A percentile compares a stretch with the other conserved stretches of the same genome.
These are phyloP conservation scores for Ophiostoma sp. DNA, from an alignment of 2,329 filamentous ascomycete species.

Conservation along the genomic window DNA sequence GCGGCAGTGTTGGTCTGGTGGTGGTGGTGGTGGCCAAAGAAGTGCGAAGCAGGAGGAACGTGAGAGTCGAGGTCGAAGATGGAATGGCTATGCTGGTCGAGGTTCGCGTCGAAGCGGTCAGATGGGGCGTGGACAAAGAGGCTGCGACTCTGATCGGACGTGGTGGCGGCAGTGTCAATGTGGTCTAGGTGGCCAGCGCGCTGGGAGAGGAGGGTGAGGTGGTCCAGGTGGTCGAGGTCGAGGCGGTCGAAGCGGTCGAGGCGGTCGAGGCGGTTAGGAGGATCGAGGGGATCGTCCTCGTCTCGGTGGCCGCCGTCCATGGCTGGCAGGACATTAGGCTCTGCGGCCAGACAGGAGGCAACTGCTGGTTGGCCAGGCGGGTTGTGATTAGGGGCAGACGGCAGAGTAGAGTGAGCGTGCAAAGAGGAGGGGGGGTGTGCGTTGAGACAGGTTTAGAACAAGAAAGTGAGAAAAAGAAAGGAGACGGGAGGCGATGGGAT, in stretches of 20 bases:
- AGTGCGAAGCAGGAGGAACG: neutral
- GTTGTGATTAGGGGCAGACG: too few species aligned
- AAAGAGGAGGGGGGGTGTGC: slow-evolving; percentile 6
- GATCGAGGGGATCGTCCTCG: slow-evolving; percentile 37
- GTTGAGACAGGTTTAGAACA: slow-evolving; percentile 15
- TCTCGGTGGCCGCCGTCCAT: slow-evolving; percentile 46
- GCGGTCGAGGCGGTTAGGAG: slow-evolving; percentile 25
- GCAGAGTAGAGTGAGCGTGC: neutral
- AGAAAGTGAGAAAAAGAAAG: slow-evolving; percentile 5
- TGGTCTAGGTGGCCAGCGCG: slow-evolving; percentile 27
- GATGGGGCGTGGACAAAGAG: too few species aligned
- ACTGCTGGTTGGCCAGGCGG: slow-evolving; percentile 18
- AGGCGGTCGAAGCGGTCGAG: slow-evolving; percentile 29
- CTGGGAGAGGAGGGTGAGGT: slow-evolving; percentile 13
- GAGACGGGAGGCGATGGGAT: slow-evolving; percentile 11
- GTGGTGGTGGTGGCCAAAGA: slow-evolving; percentile 8
- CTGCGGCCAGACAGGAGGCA: slow-evolving; percentile 19
- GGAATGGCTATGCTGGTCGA: slow-evolving; percentile 24
- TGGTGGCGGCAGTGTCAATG: slow-evolving; percentile 17
- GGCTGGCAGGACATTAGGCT: slow-evolving; percentile 38
- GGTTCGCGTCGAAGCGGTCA: slow-evolving; percentile 24
- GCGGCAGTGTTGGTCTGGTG: slow-evolving; percentile 4
- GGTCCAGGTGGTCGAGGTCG: slow-evolving; percentile 27
- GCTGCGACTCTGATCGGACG: neutral
- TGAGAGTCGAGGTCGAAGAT: slow-evolving; percentile 9